Evolutionary conservation across 352 stramenopile genomes (phyloP).

Genomic region (Aphanomyces astaci): DNA sequence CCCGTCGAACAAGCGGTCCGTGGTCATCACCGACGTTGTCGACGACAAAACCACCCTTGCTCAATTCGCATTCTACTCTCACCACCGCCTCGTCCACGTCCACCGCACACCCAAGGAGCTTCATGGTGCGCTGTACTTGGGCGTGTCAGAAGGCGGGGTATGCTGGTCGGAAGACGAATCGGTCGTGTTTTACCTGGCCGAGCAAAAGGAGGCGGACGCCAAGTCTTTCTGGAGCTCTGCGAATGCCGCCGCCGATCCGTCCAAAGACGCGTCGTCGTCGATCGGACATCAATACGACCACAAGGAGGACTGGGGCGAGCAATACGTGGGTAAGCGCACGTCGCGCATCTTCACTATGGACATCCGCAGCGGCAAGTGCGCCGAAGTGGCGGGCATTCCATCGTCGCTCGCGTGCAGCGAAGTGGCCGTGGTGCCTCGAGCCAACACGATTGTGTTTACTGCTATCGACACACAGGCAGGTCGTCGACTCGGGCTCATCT

Average conservation of each 20-base stretch:
- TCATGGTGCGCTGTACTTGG: slow-evolving; percentile 59
- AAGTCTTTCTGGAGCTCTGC: slow-evolving; percentile 50
- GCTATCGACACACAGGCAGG: slow-evolving; percentile 45
- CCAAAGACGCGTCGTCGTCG: slow-evolving; percentile 24
- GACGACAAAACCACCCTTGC: slow-evolving; percentile 4
- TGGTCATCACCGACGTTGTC: slow-evolving; percentile 13
- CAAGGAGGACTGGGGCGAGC: slow-evolving; percentile 78
- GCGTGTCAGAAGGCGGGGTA: slow-evolving; percentile 60
- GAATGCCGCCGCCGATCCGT: slow-evolving; percentile 29
- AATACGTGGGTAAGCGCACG: slow-evolving; percentile 69
- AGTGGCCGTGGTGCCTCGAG: slow-evolving; percentile 48
- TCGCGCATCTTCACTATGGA: slow-evolving; percentile 59
- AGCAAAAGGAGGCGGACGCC: slow-evolving; percentile 47
- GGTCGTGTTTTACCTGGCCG: slow-evolving; percentile 62
- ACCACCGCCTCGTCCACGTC: slow-evolving; percentile 3
- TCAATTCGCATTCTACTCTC: slow-evolving; percentile 10
- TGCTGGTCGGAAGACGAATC: slow-evolving; percentile 70
- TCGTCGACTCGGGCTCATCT: slow-evolving; percentile 70
- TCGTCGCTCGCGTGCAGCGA: slow-evolving; percentile 56
- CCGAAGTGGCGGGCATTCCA: slow-evolving; percentile 48
- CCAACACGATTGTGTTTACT: slow-evolving; percentile 56
- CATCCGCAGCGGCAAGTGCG: slow-evolving; percentile 50
- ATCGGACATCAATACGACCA: slow-evolving; percentile 58
- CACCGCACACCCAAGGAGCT: slow-evolving; percentile 54
- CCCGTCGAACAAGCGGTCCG: slow-evolving; percentile 7